Base-by-base conservation (phyloP, 2,329 filamentous ascomycete genomes). In the Colletotrichum scovillei region DNA sequence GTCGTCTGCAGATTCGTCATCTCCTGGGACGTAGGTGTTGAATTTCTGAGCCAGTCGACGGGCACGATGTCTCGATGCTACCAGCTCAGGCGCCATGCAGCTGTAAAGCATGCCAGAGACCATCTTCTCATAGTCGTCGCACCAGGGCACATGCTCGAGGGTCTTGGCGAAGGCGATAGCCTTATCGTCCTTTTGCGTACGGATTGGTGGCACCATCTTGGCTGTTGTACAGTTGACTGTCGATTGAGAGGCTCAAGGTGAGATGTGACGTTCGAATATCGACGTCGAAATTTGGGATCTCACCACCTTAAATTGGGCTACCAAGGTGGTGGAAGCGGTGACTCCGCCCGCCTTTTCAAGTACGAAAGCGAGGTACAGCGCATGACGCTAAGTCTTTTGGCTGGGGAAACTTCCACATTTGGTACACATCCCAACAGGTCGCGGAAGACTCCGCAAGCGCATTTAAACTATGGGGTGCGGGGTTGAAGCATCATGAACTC, bases 71-170 rank as follows among this genome's bases (percentile, higher is more conserved):
- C 90, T 87, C 12, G 85, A 86, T 4, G 82, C 78, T n/a, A 82
- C 77, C 35, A 92, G 83, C 63, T 88, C 84, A 0, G 87, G 86
- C 0, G 78, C 84, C 56, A 85, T 81, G 26, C 84, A 80, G 76
- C 90, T 81, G 80, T 91, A 91, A 46, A 91, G 82, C 83, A 91
- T 89, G 32, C 90, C 89, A 0, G 89, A 91, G 57, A 92, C 88
- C 90, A 92, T 92, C 78, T 88, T 89, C 76, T 92, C 89, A 73
- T 91, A 92, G 73, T 91, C 87, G 4, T 92, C 89, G 72, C 88
- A 87, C 84, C 87, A 89, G 0, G 89, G 89, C 1, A 87, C 82
- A 73, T 90, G 85, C 11, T 85, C 81, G 12, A 90, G 79, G 42
- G 82, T 82, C 75, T 82, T 86, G 16, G 88, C 88, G 42, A 82